Evolutionary conservation across 305 asterid species (phyloP), one percentile per base, ranked within the genome.

Genomic region (Euphrasia arctica): DNA sequence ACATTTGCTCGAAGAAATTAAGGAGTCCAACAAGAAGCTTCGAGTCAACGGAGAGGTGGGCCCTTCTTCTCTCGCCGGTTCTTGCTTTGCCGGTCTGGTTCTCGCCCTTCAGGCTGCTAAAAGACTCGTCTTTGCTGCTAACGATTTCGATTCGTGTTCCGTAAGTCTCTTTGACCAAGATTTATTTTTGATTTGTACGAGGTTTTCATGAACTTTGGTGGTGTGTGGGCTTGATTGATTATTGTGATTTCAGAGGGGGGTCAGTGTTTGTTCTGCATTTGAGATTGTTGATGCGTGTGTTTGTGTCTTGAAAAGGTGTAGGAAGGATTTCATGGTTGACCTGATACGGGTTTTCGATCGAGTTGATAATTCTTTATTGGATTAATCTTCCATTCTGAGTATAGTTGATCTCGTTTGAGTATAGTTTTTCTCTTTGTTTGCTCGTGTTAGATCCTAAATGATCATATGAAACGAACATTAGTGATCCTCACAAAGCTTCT

Each of bases 1-100:
- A 15, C 86, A 86, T 81, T 76, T 86, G 50, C 76, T 83, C 59
- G 95, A 86, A 45, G 96, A 86, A 62, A 77, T 89, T 50, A 71
- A 73, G 65, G 93, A 89, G 45, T 78, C 80, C 32, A 74, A 78
- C 32, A 74, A 78, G 32, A 71, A 22, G 42, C 22, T 54, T 68
- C 59, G 29, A n/a, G 42, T 11, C 29, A 76, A 69, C 49, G 62
- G 28, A 50, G 74, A 56, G 54, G 27, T 76, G 73, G 80, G 78
- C 32, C 74, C 89, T 54, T 77, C 83, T 28, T 71, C 78, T 41
- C 54, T 73, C 51, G 42, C 73, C 18, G 49, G 39, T 71, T 76
- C 83, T 61, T 74, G 70, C 39, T 76, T 86, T 27, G 74, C 85
- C 77, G 92, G 84, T 75, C 83, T 83, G 3, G 71, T 62, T 5